Percentiles rank a stretch among this genome's conserved stretches.
Evolutionary conservation across 352 stramenopile species (phyloP).

Genomic region (Lagenidium sp.): DNA sequence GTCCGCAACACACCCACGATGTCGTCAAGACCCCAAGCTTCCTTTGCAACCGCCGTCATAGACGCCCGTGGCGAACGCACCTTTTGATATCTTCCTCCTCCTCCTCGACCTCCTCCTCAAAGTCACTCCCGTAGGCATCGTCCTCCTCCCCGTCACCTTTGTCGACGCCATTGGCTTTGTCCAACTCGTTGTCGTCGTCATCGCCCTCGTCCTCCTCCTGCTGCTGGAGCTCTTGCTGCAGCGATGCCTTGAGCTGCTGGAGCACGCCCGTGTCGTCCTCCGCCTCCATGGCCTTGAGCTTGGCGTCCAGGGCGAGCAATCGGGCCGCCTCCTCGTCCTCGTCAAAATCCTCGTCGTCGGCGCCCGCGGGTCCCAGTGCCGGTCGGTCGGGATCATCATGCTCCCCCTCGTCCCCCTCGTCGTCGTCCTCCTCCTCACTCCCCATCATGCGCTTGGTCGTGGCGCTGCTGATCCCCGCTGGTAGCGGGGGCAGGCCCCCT

Average conservation of each 20-base stretch:
- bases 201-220: constrained; percentile 26
- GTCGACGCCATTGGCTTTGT: constrained; percentile 2
- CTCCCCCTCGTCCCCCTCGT: constrained; percentile 6
- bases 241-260: constrained; percentile 62
- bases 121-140: constrained; percentile 73
- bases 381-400: too few relatives aligned
- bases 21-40: too few relatives aligned
- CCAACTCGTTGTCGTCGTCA: constrained; percentile 6
- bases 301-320: constrained; percentile 55
- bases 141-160: constrained; percentile 23
- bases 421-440: constrained; percentile 5
- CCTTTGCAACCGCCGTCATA: too few relatives aligned
- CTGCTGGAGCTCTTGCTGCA: constrained; percentile 47
- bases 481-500: too few relatives aligned
- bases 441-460: background rate
- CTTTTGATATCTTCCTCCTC: constrained; percentile 59
- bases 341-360: constrained; percentile 41
- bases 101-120: constrained; percentile 44
- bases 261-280: constrained; percentile 74
- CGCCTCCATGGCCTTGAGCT: constrained; percentile 78
- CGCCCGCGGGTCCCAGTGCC: too few relatives aligned
- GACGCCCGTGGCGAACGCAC: constrained; percentile 21
- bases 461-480: background rate
- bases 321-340: constrained; percentile 46
- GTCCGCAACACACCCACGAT: too few relatives aligned